These are phyloP conservation scores for Enterocytospora artemiae DNA, from an alignment of 371 early-diverging fungal genomes.

Conservation along the genomic window DNA sequence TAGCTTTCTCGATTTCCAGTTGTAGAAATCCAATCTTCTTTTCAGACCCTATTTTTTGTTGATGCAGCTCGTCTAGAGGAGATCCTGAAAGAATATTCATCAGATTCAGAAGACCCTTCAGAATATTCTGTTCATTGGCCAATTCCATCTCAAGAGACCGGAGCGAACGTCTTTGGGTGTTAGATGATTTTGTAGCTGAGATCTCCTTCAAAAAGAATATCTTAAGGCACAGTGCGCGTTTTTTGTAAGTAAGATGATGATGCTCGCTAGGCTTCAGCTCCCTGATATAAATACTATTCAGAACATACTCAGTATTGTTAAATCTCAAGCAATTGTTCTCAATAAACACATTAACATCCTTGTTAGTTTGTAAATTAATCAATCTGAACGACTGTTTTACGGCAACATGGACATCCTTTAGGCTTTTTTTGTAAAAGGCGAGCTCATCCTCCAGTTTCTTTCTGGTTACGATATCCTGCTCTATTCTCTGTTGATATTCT, in stretches of 20 bases:
- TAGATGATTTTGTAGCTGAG: slow-evolving; percentile 16
- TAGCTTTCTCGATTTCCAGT: slow-evolving; percentile 42
- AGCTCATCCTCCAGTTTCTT: slow-evolving; percentile 41
- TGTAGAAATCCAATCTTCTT: slow-evolving; percentile 49
- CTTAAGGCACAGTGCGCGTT: slow-evolving; percentile 35
- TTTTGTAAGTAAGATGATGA: slow-evolving; percentile 35
- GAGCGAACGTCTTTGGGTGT: slow-evolving; percentile 28
- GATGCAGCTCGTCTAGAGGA: slow-evolving; percentile 31
- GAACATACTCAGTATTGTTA: background rate
- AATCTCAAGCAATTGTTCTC: background rate
- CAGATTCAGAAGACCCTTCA: slow-evolving; percentile 51
- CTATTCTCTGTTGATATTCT: slow-evolving; percentile 48
- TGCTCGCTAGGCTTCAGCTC: slow-evolving; percentile 43
- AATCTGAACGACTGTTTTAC: background rate
- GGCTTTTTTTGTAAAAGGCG: slow-evolving; percentile 16
- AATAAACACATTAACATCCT: slow-evolving; percentile 3
- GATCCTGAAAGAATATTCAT: slow-evolving; percentile 26
- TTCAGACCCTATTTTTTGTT: slow-evolving; percentile 49
- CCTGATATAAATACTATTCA: slow-evolving; percentile 29
- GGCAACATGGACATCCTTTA: background rate
- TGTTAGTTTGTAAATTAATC: background rate
- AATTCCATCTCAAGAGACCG: slow-evolving; percentile 45
- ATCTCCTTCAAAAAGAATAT: slow-evolving; percentile 47
- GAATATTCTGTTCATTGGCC: slow-evolving; percentile 50
- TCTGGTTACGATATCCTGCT: slow-evolving; percentile 31